Percentiles rank a stretch among this genome's conserved stretches.
These are phyloP conservation scores for Phytopythium delawarense DNA, from an alignment of 352 stramenopile species.

Conservation along the genomic window DNA sequence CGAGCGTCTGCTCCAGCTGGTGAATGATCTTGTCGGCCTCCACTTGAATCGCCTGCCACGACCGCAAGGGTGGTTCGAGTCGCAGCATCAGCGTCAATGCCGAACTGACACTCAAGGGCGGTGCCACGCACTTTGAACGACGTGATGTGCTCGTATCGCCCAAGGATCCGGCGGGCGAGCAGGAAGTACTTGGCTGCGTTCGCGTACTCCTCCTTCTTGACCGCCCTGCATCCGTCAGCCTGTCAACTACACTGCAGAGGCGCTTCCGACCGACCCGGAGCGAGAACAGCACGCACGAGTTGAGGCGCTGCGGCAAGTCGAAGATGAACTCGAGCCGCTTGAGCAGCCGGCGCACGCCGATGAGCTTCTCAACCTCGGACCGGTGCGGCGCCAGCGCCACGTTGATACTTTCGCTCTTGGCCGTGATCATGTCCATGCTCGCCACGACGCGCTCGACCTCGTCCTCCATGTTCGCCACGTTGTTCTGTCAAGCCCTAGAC, in stretches of 20 bases:
- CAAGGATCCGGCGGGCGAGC: slow-evolving; percentile 80
- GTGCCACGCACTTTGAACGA: slow-evolving; percentile 71
- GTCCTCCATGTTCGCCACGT: slow-evolving; percentile 90
- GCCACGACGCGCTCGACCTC: slow-evolving; percentile 83
- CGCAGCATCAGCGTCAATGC: neutral
- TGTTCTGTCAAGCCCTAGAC: slow-evolving; percentile 34
- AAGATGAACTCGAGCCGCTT: slow-evolving; percentile 97
- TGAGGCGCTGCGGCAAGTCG: slow-evolving; percentile 90
- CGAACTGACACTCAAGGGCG: too few species aligned
- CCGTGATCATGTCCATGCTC: slow-evolving; percentile 88
- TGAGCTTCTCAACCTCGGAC: slow-evolving; percentile 95
- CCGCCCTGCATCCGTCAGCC: slow-evolving; percentile 24
- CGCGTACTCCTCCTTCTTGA: slow-evolving; percentile 86
- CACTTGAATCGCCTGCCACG: slow-evolving; percentile 67
- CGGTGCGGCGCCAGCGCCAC: slow-evolving; percentile 75
- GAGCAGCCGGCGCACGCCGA: slow-evolving; percentile 93
- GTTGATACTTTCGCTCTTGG: slow-evolving; percentile 87
- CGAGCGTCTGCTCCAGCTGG: slow-evolving; percentile 61
- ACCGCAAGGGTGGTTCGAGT: neutral
- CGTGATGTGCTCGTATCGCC: slow-evolving; percentile 85
- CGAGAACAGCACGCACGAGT: slow-evolving; percentile 24
- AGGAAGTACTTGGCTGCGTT: slow-evolving; percentile 88
- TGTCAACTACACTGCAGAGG: too few species aligned
- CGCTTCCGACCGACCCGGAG: too few species aligned
- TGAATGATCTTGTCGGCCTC: slow-evolving; percentile 85